Percentiles rank a stretch among this genome's conserved stretches.
phyloP scores from a whole-genome alignment of 148 eudicot species.

The Suaeda aralocaspica region DNA sequence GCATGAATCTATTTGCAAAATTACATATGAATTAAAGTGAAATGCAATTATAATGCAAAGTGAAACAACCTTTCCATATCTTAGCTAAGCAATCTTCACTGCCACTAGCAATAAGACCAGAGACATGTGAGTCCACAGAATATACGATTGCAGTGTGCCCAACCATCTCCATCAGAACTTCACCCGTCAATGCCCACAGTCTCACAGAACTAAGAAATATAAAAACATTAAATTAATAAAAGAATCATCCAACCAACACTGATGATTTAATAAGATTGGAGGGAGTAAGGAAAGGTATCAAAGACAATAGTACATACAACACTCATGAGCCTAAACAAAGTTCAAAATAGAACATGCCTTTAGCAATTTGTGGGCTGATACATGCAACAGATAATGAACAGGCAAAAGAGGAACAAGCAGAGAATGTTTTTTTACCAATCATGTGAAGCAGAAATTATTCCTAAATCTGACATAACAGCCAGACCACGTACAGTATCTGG shows the following conservation, averaged over 20 bases:
- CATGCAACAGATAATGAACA: not conserved
- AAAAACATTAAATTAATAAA: not conserved
- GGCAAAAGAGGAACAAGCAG: not conserved
- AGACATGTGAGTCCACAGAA: constrained; percentile 82
- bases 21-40: not conserved
- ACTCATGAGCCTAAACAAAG: not conserved
- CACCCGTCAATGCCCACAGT: constrained; percentile 81
- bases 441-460: constrained; percentile 93
- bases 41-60: constrained; percentile 4
- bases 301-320: not conserved
- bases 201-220: constrained; percentile 58
- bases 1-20: not conserved
- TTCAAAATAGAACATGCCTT: not conserved
- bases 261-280: not conserved
- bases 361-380: not conserved
- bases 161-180: constrained; percentile 93
- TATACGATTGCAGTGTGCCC: constrained; percentile 94
- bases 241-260: not conserved
- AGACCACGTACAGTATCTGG: constrained; percentile 92
- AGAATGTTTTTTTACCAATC: constrained; percentile 62
- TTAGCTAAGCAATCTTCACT: constrained; percentile 90
- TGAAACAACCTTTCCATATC: constrained; percentile 85
- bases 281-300: not conserved
- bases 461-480: constrained; percentile 69
- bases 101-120: constrained; percentile 88